Conservation (phyloP, 352 stramenopile species). For the Phytophthora sp. region DNA sequence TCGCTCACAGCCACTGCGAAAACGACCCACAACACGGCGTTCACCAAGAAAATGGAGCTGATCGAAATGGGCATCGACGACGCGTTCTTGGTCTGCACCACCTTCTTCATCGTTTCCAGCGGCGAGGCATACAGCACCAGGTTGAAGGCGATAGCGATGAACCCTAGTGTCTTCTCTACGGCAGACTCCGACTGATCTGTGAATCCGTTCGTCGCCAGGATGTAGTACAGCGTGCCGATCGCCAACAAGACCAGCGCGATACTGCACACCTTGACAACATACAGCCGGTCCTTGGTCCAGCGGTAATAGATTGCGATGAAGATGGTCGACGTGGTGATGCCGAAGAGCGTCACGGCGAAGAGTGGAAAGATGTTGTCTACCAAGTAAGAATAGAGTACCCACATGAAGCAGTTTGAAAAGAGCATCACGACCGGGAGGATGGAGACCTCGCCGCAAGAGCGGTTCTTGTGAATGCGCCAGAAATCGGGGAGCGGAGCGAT, state of each 20-base stretch:
- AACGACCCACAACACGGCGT: conserved; percentile 54
- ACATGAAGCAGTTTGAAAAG: conserved; percentile 26
- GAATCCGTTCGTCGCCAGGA: conserved; percentile 31
- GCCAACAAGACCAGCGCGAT: conserved; percentile 19
- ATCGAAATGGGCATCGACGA: conserved; percentile 54
- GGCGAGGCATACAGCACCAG: conserved; percentile 52
- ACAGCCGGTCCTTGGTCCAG: conserved; percentile 32
- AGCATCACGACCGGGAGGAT: conserved; percentile 35
- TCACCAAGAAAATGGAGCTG: conserved; percentile 39
- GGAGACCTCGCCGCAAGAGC: conserved; percentile 20
- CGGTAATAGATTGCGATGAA: conserved; percentile 42
- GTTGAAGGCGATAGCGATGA: conserved; percentile 47
- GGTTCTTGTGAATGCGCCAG: conserved; percentile 27
- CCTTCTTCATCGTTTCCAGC: conserved; percentile 47
- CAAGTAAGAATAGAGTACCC: conserved; percentile 36
- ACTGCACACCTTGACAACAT: conserved; percentile 26
- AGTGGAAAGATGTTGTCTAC: conserved; percentile 45
- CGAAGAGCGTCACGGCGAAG: conserved; percentile 32
- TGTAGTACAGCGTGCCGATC: conserved; percentile 38
- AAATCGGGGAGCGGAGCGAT: conserved; percentile 28
- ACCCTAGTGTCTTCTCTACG: conserved; percentile 39
- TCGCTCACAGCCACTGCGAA: conserved; percentile 45
- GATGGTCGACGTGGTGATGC: conserved; percentile 14
- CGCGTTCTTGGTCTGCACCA: conserved; percentile 44
- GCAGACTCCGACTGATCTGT: conserved; percentile 31